phyloP scores from a whole-genome alignment of 148 eudicot genomes.

The Suaeda aralocaspica region DNA sequence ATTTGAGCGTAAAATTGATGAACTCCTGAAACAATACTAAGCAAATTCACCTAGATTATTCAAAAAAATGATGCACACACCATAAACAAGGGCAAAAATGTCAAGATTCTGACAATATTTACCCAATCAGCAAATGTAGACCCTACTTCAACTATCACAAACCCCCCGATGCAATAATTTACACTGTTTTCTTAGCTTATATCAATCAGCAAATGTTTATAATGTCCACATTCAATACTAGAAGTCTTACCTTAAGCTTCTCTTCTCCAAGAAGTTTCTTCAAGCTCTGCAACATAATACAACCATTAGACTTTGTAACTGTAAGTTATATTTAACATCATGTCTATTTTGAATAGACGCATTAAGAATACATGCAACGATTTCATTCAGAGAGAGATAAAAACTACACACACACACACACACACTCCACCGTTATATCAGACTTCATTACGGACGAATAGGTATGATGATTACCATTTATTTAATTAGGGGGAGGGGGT shows the following conservation, averaged over 20 bases:
- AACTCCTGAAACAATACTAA: conserved; percentile 53
- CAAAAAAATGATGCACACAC: neutral
- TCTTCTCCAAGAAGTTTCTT: conserved; percentile 78
- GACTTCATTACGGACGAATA: too few species aligned
- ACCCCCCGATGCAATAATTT: neutral
- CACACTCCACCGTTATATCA: too few species aligned
- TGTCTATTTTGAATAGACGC: neutral
- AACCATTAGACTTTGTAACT: conserved; percentile 11
- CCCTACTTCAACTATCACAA: neutral
- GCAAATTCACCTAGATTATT: neutral
- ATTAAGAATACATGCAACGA: neutral
- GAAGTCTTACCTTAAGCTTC: conserved; percentile 64
- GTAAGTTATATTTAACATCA: neutral
- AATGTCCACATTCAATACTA: neutral
- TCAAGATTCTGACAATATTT: neutral
- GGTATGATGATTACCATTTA: too few species aligned
- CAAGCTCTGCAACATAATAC: conserved; percentile 61
- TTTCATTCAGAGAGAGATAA: too few species aligned
- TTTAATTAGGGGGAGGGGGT: too few species aligned
- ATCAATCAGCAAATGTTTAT: neutral
- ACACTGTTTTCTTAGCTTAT: neutral
- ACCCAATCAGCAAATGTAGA: neutral
- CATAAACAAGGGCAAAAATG: conserved; percentile 3
- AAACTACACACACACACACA: too few species aligned
- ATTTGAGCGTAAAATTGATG: conserved; percentile 83